Percentiles rank a stretch among this genome's conserved stretches.
phyloP scores from a whole-genome alignment of 441 rosid species.

The Viola pubescens region DNA sequence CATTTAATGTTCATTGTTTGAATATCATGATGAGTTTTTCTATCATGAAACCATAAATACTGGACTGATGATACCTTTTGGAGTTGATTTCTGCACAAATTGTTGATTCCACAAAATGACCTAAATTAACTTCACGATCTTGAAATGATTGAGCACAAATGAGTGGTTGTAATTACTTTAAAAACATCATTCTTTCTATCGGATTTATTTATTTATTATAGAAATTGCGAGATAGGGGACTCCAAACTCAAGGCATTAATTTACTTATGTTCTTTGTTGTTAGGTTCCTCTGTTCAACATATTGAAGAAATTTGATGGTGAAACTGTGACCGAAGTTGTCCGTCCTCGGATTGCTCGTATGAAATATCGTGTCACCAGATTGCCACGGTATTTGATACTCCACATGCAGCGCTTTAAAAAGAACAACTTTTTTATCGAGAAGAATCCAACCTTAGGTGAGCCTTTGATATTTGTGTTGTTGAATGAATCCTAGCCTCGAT shows the following conservation, averaged over 20 bases:
- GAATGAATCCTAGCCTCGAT: neutral
- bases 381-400: constrained; percentile 78
- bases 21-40: no score
- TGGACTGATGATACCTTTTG: no score
- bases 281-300: constrained; percentile 85
- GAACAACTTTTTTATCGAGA: constrained; percentile 88
- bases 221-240: no score
- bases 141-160: no score
- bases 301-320: constrained; percentile 93
- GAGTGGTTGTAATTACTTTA: no score
- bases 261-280: constrained; percentile 12
- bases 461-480: neutral
- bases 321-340: constrained; percentile 74
- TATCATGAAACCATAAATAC: no score
- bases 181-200: no score
- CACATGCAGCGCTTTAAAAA: constrained; percentile 91
- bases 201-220: no score
- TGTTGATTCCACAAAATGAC: no score
- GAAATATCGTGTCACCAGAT: constrained; percentile 68
- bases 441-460: constrained; percentile 89
- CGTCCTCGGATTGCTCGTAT: constrained; percentile 76
- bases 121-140: no score
- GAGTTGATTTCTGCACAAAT: no score
- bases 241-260: neutral
- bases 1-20: no score